These are phyloP conservation scores for Xanthoparmelia taractica DNA, from an alignment of 495 filamentous ascomycete species.

Conservation along the genomic window DNA sequence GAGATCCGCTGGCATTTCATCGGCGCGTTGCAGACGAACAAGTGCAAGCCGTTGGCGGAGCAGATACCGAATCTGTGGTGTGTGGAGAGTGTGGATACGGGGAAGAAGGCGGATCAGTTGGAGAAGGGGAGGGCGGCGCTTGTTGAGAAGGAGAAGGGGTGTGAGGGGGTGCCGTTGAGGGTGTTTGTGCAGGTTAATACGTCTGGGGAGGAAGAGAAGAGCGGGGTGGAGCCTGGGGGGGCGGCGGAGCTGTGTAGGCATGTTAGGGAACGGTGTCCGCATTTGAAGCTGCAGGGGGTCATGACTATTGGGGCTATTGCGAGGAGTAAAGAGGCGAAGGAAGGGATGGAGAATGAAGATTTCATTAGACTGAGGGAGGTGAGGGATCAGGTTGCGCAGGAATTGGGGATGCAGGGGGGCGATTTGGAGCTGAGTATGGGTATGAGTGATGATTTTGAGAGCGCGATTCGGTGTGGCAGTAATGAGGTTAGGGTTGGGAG, in stretches of 20 bases:
- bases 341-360: constrained; percentile 84
- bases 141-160: constrained; percentile 21
- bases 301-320: constrained; percentile 98
- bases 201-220: constrained; percentile 78
- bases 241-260: constrained; percentile 56
- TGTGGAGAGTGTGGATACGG: constrained; percentile 79
- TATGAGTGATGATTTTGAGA: constrained; percentile 95
- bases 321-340: constrained; percentile 57
- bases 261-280: constrained; percentile 60
- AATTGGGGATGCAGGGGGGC: constrained; percentile 40
- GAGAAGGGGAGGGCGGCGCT: constrained; percentile 64
- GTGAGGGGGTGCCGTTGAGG: constrained; percentile 40
- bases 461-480: constrained; percentile 74
- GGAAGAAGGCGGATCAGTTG: constrained; percentile 77
- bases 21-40: constrained; percentile 81
- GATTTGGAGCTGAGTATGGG: constrained; percentile 63
- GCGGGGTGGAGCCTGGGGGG: constrained; percentile 61
- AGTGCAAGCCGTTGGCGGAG: constrained; percentile 77
- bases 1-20: constrained; percentile 94
- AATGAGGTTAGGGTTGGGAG: constrained; percentile 92
- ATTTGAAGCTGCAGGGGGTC: constrained; percentile 66
- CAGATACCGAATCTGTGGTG: constrained; percentile 86
- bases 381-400: constrained; percentile 53
- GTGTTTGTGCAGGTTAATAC: constrained; percentile 94
- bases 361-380: constrained; percentile 62